A percentile compares a stretch with the other conserved stretches of the same genome.
Conservation (phyloP, 176 grass and related monocot genomes). For the Oryza glumipatula region DNA sequence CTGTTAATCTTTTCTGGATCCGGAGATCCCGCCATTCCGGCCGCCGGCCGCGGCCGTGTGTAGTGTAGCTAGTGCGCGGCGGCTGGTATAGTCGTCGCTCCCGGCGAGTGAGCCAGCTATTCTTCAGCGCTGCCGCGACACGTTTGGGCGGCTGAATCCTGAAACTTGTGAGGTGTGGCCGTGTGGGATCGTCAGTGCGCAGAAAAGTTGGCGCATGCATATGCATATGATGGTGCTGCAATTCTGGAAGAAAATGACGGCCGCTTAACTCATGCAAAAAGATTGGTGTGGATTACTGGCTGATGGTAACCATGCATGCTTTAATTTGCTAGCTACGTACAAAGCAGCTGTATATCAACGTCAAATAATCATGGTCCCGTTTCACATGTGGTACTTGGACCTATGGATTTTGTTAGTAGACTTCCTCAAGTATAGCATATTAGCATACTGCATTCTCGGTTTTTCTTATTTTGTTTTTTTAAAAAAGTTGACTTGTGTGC, state of each 20-base stretch:
- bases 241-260: not conserved
- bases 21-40: not conserved
- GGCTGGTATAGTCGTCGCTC: not conserved
- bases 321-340: not conserved
- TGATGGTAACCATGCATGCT: not conserved
- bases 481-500: not conserved
- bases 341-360: not conserved
- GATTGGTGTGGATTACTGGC: not conserved
- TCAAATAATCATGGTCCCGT: not conserved
- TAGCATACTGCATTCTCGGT: not conserved
- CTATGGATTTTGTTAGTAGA: not conserved
- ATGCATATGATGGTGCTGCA: not conserved
- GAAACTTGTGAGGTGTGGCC: not conserved
- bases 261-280: not conserved
- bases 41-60: slow-evolving; percentile 1
- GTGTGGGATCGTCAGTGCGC: not conserved
- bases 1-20: too few relatives aligned
- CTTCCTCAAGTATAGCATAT: too few relatives aligned
- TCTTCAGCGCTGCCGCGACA: slow-evolving; percentile 6
- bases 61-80: slow-evolving; percentile 16
- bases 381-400: not conserved
- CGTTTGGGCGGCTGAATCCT: not conserved
- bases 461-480: not conserved
- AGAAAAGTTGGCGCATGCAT: slow-evolving; percentile 2
- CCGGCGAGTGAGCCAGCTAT: slow-evolving; percentile 9